These are phyloP conservation scores for Aspergillus transmontanensis DNA, from an alignment of 2,329 filamentous ascomycete genomes.

Conservation along the genomic window DNA sequence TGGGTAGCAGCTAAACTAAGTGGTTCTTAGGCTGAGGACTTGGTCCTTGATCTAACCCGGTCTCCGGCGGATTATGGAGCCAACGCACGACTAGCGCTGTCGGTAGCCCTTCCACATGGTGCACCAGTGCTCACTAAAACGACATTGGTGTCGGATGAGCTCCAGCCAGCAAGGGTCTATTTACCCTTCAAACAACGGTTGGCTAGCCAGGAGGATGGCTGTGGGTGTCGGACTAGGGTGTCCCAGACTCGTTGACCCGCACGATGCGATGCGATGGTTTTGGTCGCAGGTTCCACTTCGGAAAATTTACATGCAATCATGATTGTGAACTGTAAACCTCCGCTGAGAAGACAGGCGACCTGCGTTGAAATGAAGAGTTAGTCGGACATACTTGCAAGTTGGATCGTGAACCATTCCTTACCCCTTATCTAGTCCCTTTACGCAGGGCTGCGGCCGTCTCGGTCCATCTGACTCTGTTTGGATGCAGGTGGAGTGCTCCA, in stretches of 20 bases:
- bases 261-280: slow-evolving; percentile 23
- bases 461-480: slow-evolving; percentile 13
- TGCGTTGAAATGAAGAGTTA: background rate
- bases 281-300: slow-evolving; percentile 27
- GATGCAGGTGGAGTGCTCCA: slow-evolving; percentile 8
- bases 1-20: slow-evolving; percentile 27
- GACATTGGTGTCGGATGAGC: slow-evolving; percentile 16
- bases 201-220: slow-evolving; percentile 20
- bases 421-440: slow-evolving; percentile 7
- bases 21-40: slow-evolving; percentile 23
- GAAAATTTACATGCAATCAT: slow-evolving; percentile 26
- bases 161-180: slow-evolving; percentile 23
- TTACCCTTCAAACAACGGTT: slow-evolving; percentile 22
- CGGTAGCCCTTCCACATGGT: slow-evolving; percentile 30
- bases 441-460: slow-evolving; percentile 10
- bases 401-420: slow-evolving; percentile 5
- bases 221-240: slow-evolving; percentile 24
- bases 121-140: slow-evolving; percentile 18
- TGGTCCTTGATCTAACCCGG: slow-evolving; percentile 26
- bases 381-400: slow-evolving; percentile 1
- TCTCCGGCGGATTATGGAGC: slow-evolving; percentile 31
- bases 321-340: slow-evolving; percentile 6
- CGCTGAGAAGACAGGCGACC: background rate
- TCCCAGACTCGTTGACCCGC: slow-evolving; percentile 24
- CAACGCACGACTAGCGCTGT: slow-evolving; percentile 28